These are phyloP conservation scores for Sicyos baderoa DNA, from an alignment of 306 rosid species.

Conservation along the genomic window DNA sequence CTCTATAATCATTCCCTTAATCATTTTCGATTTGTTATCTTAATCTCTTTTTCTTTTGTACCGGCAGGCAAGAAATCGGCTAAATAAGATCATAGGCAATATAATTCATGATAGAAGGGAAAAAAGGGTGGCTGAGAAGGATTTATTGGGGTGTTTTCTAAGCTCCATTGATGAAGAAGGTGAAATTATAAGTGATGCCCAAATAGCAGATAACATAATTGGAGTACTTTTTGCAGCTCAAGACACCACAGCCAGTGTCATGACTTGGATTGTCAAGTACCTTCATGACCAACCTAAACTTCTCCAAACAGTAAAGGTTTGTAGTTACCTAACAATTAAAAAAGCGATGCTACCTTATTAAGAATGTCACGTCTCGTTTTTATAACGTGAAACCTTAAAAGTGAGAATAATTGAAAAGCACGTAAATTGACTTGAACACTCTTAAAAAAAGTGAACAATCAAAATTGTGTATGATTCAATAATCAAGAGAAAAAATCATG, in stretches of 20 bases:
- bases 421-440: no score
- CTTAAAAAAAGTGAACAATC: no score
- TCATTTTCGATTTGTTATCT: no score
- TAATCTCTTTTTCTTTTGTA: no score
- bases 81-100: conserved; percentile 42
- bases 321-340: no score
- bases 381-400: no score
- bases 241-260: conserved; percentile 84
- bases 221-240: conserved; percentile 95
- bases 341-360: no score
- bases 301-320: conserved; percentile 58
- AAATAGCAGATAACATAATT: conserved; percentile 85
- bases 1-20: no score
- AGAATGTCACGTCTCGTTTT: no score
- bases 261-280: conserved; percentile 84
- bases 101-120: conserved; percentile 63
- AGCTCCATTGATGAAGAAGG: conserved; percentile 51
- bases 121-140: conserved; percentile 41
- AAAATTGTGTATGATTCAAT: no score
- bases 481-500: no score
- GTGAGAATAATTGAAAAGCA: no score
- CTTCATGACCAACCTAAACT: conserved; percentile 70
- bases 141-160: conserved; percentile 57
- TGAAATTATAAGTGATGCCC: conserved; percentile 44
- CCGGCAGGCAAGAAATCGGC: conserved; percentile 60